Evolutionary conservation across 192 early-diverging fungal species (phyloP).

Genomic region (Coemansia biformis): DNA sequence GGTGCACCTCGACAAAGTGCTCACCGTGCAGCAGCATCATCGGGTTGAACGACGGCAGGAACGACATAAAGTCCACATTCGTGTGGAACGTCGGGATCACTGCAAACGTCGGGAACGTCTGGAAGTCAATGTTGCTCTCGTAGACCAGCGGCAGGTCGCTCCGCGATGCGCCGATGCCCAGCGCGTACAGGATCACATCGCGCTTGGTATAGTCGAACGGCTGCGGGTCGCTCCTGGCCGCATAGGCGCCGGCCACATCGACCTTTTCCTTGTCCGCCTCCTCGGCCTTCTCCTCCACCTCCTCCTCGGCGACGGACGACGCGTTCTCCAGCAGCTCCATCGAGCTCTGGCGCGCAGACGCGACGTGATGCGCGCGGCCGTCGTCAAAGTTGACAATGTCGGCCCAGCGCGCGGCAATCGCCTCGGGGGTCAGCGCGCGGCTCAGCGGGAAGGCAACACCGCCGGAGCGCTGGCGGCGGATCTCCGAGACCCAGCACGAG

Average conservation of each 20-base stretch:
- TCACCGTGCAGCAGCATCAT: slow-evolving; percentile 99
- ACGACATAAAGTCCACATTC: slow-evolving; percentile 56
- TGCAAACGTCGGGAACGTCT: slow-evolving; percentile 86
- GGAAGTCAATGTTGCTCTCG: slow-evolving; percentile 81
- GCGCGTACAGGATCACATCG: slow-evolving; percentile 89
- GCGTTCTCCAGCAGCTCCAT: slow-evolving; percentile 55
- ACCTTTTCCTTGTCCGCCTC: slow-evolving; percentile 46
- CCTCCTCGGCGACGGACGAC: not conserved
- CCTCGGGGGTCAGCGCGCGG: slow-evolving; percentile 76
- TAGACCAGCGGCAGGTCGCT: slow-evolving; percentile 86
- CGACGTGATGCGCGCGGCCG: slow-evolving; percentile 83
- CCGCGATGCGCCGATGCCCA: slow-evolving; percentile 89
- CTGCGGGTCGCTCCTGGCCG: slow-evolving; percentile 51
- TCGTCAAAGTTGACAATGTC: slow-evolving; percentile 91
- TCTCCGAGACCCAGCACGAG: slow-evolving; percentile 88
- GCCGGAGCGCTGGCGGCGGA: slow-evolving; percentile 94
- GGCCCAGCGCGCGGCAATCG: slow-evolving; percentile 70
- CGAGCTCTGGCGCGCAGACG: slow-evolving; percentile 41
- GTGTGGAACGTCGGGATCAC: slow-evolving; percentile 78
- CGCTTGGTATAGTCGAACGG: slow-evolving; percentile 75
- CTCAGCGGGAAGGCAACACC: slow-evolving; percentile 89
- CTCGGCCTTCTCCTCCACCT: too few relatives aligned
- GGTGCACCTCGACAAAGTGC: slow-evolving; percentile 87
- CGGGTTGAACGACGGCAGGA: slow-evolving; percentile 68
- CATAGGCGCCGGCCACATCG: slow-evolving; percentile 63